phyloP scores from a whole-genome alignment of 352 stramenopile genomes.

The Phytophthora constricta region DNA sequence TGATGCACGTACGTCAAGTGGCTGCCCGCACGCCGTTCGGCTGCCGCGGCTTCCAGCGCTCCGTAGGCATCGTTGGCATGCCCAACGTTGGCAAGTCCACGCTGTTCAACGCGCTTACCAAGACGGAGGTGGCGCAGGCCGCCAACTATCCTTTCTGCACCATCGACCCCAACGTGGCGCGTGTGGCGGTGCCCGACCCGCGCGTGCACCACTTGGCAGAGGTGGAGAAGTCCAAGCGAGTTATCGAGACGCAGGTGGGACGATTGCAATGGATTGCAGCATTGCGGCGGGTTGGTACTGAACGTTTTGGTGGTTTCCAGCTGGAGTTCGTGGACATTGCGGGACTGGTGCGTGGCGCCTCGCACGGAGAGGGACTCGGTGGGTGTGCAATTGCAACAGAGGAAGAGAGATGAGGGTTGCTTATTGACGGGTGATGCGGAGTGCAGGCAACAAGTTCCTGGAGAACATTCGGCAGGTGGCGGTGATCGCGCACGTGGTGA shows the following conservation, averaged over 20 bases:
- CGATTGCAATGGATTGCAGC: conserved; percentile 8
- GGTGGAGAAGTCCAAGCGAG: conserved; percentile 78
- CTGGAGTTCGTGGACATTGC: conserved; percentile 91
- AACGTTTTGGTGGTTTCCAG: conserved; percentile 39
- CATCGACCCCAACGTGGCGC: conserved; percentile 87
- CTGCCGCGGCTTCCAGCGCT: conserved; percentile 72
- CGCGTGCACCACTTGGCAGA: conserved; percentile 67
- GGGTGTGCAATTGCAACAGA: conserved; percentile 1
- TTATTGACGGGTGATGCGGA: background rate
- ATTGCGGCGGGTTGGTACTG: conserved; percentile 8
- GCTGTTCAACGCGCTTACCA: conserved; percentile 90
- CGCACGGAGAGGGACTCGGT: conserved; percentile 81
- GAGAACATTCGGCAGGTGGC: conserved; percentile 88
- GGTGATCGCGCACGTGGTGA: conserved; percentile 91
- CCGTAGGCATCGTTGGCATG: conserved; percentile 89
- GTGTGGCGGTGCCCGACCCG: conserved; percentile 73
- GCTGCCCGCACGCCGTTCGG: conserved; percentile 9
- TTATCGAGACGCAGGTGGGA: conserved; percentile 71
- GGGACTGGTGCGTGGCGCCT: conserved; percentile 82
- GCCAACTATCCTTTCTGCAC: conserved; percentile 92
- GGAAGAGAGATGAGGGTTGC: no score
- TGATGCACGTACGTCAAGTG: conserved; percentile 29
- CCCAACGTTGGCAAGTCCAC: conserved; percentile 91
- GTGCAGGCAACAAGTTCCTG: conserved; percentile 84
- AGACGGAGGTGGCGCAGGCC: conserved; percentile 83